Percentiles rank a stretch among this genome's conserved stretches.
Conservation (phyloP, 352 stramenopile genomes). For the Pythium sukuiense region DNA sequence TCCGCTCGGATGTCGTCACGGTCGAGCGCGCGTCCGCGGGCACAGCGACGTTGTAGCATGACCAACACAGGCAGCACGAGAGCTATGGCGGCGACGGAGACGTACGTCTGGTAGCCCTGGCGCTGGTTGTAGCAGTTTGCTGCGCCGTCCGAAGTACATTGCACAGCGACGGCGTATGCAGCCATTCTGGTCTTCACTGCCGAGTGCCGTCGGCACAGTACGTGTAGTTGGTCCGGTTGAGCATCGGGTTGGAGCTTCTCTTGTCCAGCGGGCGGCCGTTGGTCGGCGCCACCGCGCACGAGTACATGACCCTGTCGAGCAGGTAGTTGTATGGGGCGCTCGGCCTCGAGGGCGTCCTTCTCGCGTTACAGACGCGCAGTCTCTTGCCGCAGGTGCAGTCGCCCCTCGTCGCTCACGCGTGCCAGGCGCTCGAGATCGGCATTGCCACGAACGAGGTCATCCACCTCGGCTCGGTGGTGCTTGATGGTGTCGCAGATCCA, state of each 20-base stretch:
- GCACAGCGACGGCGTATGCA: conserved; percentile 23
- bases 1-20: conserved; percentile 8
- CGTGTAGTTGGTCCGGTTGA: conserved; percentile 18
- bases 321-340: conserved; percentile 75
- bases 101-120: conserved; percentile 20
- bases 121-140: conserved; percentile 15
- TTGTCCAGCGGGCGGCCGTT: conserved; percentile 16
- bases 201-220: conserved; percentile 21
- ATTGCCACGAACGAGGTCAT: conserved; percentile 74
- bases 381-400: conserved; percentile 63
- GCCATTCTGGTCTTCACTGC: conserved; percentile 17
- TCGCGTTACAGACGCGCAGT: conserved; percentile 61
- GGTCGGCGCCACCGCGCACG: conserved; percentile 11
- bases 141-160: conserved; percentile 10
- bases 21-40: neutral
- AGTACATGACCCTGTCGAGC: conserved; percentile 48
- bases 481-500: conserved; percentile 83
- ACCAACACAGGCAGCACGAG: conserved; percentile 19
- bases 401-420: conserved; percentile 71
- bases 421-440: conserved; percentile 69
- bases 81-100: conserved; percentile 20
- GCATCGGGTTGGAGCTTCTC: conserved; percentile 21
- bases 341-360: conserved; percentile 56
- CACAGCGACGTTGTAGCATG: conserved; percentile 14
- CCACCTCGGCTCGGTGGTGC: conserved; percentile 57